Evolutionary conservation across 2,329 filamentous ascomycete genomes (phyloP), one percentile per base, ranked within the genome.

Genomic region (Sphaerostilbella broomeana): DNA sequence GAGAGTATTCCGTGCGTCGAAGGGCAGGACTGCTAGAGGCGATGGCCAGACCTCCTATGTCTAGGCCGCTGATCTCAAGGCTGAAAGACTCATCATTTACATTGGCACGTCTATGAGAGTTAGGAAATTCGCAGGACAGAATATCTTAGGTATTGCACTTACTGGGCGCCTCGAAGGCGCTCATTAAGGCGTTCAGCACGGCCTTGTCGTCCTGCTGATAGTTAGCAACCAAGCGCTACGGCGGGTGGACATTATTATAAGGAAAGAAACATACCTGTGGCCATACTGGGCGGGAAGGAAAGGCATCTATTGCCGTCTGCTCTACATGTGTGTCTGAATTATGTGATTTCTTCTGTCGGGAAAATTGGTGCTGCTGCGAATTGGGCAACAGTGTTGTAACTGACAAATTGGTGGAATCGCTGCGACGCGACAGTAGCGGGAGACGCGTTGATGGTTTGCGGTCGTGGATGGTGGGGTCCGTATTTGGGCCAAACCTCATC

Each of bases 141-240:
- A 2, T 9, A 4, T 2, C 19, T 5, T 6, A 15, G 4, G 4
- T 10, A n/a, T 13, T 2, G 20, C 10, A 57, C 72, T 48, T 67
- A 79, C 77, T 76, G 74, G 28, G 77, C 77, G 45, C 78, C 78
- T 46, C 78, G 76, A 55, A 82, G 72, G 54, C 78, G 77, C 62
- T 79, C 70, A 47, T 77, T 75, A 63, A 81, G 70, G 53, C 76
- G 75, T 55, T 79, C 75, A 50, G 76, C 73, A 49, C 77, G 75
- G 53, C 68, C 71, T 75, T 62, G 57, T 38, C 57, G 58, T 46
- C 57, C 60, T 60, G 18, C 16, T 16, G 19, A 13, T 16, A 12
- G 35, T 41, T 19, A 33, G 27, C 28, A 4, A 17, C 15, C 15
- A 11, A 18, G 16, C 13, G 17, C 28, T 13, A 16, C n/a, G n/a